Evolutionary conservation across 495 filamentous ascomycete genomes (phyloP), one percentile per base, ranked within the genome.

Genomic region (Neurospora intermedia): DNA sequence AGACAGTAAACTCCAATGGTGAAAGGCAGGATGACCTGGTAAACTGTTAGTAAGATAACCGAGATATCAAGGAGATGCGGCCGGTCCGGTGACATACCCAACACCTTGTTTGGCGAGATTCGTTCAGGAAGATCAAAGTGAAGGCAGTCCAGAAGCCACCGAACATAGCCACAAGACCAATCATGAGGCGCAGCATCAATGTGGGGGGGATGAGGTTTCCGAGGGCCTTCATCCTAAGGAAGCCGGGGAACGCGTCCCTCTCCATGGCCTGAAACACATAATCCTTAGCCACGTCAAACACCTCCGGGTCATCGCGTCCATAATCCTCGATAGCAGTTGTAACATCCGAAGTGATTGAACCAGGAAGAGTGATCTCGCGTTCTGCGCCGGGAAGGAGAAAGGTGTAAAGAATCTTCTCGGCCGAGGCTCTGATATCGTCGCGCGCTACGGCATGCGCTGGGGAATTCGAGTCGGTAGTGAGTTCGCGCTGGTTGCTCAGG

Each of bases 231-330:
- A 92, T 91, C 76, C 93, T 90, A 75, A 99, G 88, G 85, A 99
- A 99, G 31, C 94, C 94, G 5, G 96, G 96, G 82, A 97, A 99
- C 16, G 96, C 96, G 83, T 98, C 96, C 54, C 96, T 90, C 82
- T 99, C 96, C 96, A 99, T 99, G 4, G 96, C 96, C 79, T 98
- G 96, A 82, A 98, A 99, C 69, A 97, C 95, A 80, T 98, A 99
- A 83, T 99, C 96, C 82, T 98, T 98, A 38, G 96, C 96, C 3
- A 91, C 90, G 79, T 98, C 95, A 75, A 99, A 99, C 13, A 99
- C 90, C 79, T 98, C 96, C 1, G 96, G 96, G 78, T 99, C 96
- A 76, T 98, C 96, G 77, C 96, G 89, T 59, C 91, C 91, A 72
- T 91, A 89, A 71, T 95, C 91, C 80, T 99, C 96, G 71, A 99